Evolutionary conservation across 208 protist species (phyloP), one percentile per base, ranked within the genome.

Genomic region (Trypanosoma vivax): DNA sequence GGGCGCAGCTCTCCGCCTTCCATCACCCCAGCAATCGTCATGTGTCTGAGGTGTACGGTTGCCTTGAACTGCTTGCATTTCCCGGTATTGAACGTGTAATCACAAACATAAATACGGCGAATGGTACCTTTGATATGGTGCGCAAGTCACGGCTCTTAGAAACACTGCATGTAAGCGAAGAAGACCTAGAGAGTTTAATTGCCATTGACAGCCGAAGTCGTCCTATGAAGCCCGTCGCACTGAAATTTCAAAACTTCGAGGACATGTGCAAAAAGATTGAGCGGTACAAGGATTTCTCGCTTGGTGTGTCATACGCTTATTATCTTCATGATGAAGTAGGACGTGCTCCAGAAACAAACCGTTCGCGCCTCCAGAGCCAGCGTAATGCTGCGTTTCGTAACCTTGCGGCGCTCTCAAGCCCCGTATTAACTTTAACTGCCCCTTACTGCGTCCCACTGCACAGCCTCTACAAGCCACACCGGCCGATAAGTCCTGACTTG

Each of bases 1-100:
- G 87, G 83, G 86, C 80, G 34, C 87, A 94, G 38, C 69, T 94
- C 21, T 90, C 87, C 11, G 73, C 87, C 39, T 84, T 88, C 31
- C 73, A 78, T 48, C 69, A 75, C 2, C 58, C 59, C 40, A 45
- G 42, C 0, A 83, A 82, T 50, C 60, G 51, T 0, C 52, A 72
- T 30, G 59, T 73, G 14, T 87, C 76, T 9, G 83, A 90, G 55
- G 79, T 81, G 7, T 94, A 76, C 48, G 87, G 87, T 28, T 80
- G 69, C 47, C 49, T 90, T 5, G 80, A 90, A 55, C 61, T 94
- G 30, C 73, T 94, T 46, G 87, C 87, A 31, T 94, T 94, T 50
- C 82, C 82, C 9, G 87, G 87, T 11, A 65, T 94, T 34, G 73
- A 89, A 19, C 73, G 83, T 2, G 87, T 94, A 16, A 82, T 94